phyloP scores from a whole-genome alignment of 768 basidiomycete species.

The Kwoniella sp. region DNA sequence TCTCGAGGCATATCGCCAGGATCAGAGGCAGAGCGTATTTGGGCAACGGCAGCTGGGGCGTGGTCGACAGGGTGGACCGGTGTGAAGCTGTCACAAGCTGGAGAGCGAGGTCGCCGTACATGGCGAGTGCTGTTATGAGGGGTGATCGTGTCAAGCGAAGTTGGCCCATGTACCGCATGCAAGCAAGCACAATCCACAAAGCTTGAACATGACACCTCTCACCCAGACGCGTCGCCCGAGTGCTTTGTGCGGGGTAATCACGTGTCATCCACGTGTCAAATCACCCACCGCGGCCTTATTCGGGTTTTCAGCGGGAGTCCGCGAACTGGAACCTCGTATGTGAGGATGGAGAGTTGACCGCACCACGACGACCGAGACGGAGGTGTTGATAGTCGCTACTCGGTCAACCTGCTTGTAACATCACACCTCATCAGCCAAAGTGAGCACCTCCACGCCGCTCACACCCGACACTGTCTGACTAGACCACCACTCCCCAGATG shows the following conservation, averaged over 20 bases:
- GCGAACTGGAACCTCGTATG: too few species aligned
- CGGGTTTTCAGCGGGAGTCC: too few species aligned
- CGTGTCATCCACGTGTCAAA: too few species aligned
- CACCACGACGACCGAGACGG: too few species aligned
- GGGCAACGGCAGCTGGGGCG: slow-evolving; percentile 62
- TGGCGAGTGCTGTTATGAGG: slow-evolving; percentile 11
- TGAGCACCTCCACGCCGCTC: neutral
- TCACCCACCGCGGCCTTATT: too few species aligned
- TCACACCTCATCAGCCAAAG: slow-evolving; percentile 3
- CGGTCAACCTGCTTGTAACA: neutral
- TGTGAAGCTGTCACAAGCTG: slow-evolving; percentile 82
- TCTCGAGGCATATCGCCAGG: slow-evolving; percentile 79
- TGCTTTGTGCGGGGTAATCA: too few species aligned
- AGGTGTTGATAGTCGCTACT: too few species aligned
- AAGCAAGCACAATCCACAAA: neutral
- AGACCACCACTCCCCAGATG: slow-evolving; percentile 10
- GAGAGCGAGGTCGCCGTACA: slow-evolving; percentile 71
- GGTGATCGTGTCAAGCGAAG: neutral
- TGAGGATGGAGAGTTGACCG: too few species aligned
- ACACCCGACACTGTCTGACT: neutral
- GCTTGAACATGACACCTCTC: neutral
- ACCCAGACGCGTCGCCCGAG: neutral
- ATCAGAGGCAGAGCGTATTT: slow-evolving; percentile 91
- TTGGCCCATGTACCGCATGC: neutral
- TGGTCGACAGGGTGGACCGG: slow-evolving; percentile 66